Conservation (phyloP, 345 rosid genomes). For the Eucalyptus cladocalyx region DNA sequence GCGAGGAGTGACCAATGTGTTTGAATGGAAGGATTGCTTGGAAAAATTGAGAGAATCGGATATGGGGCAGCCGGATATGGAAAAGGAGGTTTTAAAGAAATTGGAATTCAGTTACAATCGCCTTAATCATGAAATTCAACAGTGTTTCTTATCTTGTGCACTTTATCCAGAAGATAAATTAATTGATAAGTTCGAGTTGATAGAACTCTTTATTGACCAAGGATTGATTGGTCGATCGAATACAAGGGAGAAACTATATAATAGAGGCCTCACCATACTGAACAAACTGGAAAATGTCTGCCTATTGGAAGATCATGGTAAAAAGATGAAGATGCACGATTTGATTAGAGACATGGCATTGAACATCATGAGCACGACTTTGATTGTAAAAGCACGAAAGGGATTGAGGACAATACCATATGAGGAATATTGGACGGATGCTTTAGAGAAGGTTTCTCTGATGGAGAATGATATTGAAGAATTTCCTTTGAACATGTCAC, state of each 20-base stretch:
- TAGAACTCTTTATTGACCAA: conserved; percentile 1
- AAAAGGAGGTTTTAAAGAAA: neutral
- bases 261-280: neutral
- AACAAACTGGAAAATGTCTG: conserved; percentile 1
- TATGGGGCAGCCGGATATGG: neutral
- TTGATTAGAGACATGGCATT: conserved; percentile 16
- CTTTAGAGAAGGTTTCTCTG: conserved; percentile 1
- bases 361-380: neutral
- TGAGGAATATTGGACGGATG: neutral
- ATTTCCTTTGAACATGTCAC: neutral
- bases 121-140: neutral
- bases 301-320: neutral
- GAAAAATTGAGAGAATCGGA: neutral
- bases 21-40: neutral
- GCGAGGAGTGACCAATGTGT: neutral
- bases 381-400: neutral
- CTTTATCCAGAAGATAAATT: neutral
- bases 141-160: conserved; percentile 13
- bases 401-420: neutral
- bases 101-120: conserved; percentile 2
- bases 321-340: conserved; percentile 5
- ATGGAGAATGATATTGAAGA: fast-evolving
- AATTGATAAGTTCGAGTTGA: neutral
- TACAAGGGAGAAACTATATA: neutral
- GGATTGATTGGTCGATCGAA: neutral